Base-by-base conservation (phyloP, 163 green algal species). In the Chloromonas sp. region DNA sequence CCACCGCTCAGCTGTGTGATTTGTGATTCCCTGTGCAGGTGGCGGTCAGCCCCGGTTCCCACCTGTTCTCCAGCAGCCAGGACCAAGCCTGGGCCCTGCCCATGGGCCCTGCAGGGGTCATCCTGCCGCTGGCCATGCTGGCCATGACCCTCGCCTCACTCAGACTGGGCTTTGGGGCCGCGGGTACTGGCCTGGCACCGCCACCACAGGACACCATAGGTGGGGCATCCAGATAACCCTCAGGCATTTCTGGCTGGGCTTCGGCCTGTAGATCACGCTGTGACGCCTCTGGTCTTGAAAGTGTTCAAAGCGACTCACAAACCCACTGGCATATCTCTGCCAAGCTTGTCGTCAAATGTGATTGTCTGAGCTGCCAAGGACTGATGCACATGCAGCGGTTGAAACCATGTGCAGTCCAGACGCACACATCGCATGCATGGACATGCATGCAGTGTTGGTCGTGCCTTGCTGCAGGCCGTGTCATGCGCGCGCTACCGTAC, bases 81-180 rank as follows among this genome's bases (percentile, higher is more conserved):
- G 36, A 36, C 36, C 36, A 36, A 36, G 36, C 36, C 36, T 36
- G 36, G 36, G 36, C 36, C 36, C 36, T 36, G 36, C 36, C 36
- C 36, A 36, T 36, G 36, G 36, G 36, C 36, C 36, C 36, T 36
- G 36, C 36, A 36, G 36, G 36, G 36, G 36, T 36, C 36, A 36
- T 36, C 36, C 36, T 36, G 36, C 36, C 36, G 36, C 36, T 36
- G 36, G 36, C 84, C 3, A 87, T 94, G 2, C 89, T 88, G 3
- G 86, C 57, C 70, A 78, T 92, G 58, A 92, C 91, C 71, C 90
- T 94, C 79, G 89, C 91, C n/a, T 94, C 91, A 76, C 92, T 96
- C 8, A 84, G 85, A 0, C 70, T 91, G 15, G 90, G 88, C 11
- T 86, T 93, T 59, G 85, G 87, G 1, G 87, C 87, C 13, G 76